Conservation (phyloP, 164 flowering plant genomes). For the Vitis amurensis region DNA sequence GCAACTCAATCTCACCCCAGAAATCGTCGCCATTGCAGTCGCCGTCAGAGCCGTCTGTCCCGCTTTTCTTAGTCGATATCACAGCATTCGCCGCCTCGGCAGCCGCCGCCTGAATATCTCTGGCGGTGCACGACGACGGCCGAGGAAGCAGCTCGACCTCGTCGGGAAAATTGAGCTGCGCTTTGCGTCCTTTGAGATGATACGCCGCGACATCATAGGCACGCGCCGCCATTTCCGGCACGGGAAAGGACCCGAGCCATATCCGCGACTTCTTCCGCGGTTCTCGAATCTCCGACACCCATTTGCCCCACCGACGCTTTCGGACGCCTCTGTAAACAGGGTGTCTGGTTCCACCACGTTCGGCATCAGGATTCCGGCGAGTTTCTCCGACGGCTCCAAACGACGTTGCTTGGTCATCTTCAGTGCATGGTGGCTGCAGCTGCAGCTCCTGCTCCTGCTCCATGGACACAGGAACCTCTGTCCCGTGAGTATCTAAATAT, state of each 20-base stretch:
- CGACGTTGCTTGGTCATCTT: slow-evolving; percentile 11
- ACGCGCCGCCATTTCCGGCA: slow-evolving; percentile 80
- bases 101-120: slow-evolving; percentile 72
- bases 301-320: slow-evolving; percentile 75
- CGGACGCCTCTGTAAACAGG: slow-evolving; percentile 67
- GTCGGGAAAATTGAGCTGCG: slow-evolving; percentile 66
- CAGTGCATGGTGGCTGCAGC: slow-evolving; percentile 16
- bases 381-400: background rate
- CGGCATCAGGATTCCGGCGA: background rate
- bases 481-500: slow-evolving; percentile 1
- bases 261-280: slow-evolving; percentile 70
- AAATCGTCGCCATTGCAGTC: slow-evolving; percentile 45
- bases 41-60: background rate
- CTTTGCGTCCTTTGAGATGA: slow-evolving; percentile 55
- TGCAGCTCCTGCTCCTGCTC: slow-evolving; percentile 4
- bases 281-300: slow-evolving; percentile 83
- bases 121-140: slow-evolving; percentile 47
- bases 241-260: slow-evolving; percentile 75
- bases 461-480: slow-evolving; percentile 12
- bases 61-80: slow-evolving; percentile 5
- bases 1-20: slow-evolving; percentile 69
- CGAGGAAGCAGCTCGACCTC: slow-evolving; percentile 53
- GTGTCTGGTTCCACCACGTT: slow-evolving; percentile 38
- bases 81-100: slow-evolving; percentile 45
- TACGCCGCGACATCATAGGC: slow-evolving; percentile 74